These are phyloP conservation scores for Yarrowia sp. DNA, from an alignment of 805 yeast species.

Conservation along the genomic window DNA sequence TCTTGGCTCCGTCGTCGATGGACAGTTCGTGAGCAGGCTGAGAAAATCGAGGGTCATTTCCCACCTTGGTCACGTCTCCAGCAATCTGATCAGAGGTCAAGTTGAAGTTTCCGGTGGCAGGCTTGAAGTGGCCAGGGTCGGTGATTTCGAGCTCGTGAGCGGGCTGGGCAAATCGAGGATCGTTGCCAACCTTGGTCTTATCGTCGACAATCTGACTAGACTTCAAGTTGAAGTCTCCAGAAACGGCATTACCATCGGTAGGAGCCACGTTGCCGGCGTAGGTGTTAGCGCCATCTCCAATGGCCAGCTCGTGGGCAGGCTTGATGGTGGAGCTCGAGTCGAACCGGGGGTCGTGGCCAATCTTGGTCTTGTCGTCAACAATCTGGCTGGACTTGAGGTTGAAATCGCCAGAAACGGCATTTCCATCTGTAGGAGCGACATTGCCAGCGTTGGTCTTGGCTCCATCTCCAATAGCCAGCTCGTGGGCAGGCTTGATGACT, in stretches of 20 bases:
- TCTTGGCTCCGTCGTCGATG: conserved; percentile 2
- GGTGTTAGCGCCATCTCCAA: not conserved
- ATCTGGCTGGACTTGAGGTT: conserved; percentile 15
- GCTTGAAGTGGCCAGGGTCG: not conserved
- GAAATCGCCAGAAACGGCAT: not conserved
- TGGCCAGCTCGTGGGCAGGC: not conserved
- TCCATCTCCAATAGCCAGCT: not conserved
- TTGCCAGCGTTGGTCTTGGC: too few relatives aligned
- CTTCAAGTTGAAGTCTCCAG: conserved; percentile 10
- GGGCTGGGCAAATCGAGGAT: conserved; percentile 11
- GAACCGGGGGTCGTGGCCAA: conserved; percentile 14
- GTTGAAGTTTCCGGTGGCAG: conserved; percentile 7
- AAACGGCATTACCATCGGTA: too few relatives aligned
- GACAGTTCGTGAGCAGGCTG: conserved; percentile 3
- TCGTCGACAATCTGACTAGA: not conserved
- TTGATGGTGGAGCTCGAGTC: not conserved
- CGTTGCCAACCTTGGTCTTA: not conserved
- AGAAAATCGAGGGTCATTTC: conserved; percentile 10
- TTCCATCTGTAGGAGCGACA: too few relatives aligned
- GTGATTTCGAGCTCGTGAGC: not conserved
- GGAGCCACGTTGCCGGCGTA: too few relatives aligned
- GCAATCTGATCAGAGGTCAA: conserved; percentile 4
- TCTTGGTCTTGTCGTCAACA: not conserved
- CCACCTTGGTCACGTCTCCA: not conserved
- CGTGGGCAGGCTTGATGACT: not conserved